Percentiles rank a stretch among this genome's conserved stretches.
Evolutionary conservation across 768 basidiomycete genomes (phyloP).

Genomic region (Boletus tomentosulus): DNA sequence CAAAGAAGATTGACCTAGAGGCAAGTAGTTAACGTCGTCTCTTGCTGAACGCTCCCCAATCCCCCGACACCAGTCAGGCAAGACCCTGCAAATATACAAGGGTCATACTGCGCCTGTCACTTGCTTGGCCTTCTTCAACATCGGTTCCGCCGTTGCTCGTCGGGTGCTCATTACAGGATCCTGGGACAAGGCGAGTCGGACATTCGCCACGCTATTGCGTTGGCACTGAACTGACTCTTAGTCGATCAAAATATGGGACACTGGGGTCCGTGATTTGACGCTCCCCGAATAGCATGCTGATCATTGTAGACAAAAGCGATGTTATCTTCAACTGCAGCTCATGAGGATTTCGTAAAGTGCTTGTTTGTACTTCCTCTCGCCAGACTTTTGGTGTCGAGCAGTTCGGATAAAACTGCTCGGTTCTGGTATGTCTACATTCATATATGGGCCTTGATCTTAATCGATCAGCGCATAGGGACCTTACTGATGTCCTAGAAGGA

Average conservation of each 20-base stretch:
- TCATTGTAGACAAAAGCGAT: conserved; percentile 58
- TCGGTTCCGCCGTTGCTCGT: conserved; percentile 32
- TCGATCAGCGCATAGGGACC: conserved; percentile 49
- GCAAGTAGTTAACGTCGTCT: conserved; percentile 37
- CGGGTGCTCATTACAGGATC: conserved; percentile 79
- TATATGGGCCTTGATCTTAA: background rate
- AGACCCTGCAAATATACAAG: conserved; percentile 66
- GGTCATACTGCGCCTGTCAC: conserved; percentile 92
- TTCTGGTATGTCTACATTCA: conserved; percentile 60
- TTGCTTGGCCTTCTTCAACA: conserved; percentile 62
- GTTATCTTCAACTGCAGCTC: conserved; percentile 70
- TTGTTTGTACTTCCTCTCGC: conserved; percentile 67
- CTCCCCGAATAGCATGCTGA: background rate
- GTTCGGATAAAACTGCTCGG: conserved; percentile 85
- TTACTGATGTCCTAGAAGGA: conserved; percentile 42
- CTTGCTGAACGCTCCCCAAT: conserved; percentile 6
- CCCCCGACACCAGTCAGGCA: conserved; percentile 59
- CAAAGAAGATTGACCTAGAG: conserved; percentile 72
- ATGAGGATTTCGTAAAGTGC: conserved; percentile 88
- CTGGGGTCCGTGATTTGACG: conserved; percentile 43
- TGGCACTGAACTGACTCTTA: conserved; percentile 31
- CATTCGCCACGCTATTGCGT: background rate
- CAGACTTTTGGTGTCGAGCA: conserved; percentile 72
- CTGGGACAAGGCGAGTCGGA: conserved; percentile 74
- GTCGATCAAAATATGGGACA: conserved; percentile 88